These are phyloP conservation scores for Fusarium annulatum DNA, from an alignment of 2,329 filamentous ascomycete genomes.

Conservation along the genomic window DNA sequence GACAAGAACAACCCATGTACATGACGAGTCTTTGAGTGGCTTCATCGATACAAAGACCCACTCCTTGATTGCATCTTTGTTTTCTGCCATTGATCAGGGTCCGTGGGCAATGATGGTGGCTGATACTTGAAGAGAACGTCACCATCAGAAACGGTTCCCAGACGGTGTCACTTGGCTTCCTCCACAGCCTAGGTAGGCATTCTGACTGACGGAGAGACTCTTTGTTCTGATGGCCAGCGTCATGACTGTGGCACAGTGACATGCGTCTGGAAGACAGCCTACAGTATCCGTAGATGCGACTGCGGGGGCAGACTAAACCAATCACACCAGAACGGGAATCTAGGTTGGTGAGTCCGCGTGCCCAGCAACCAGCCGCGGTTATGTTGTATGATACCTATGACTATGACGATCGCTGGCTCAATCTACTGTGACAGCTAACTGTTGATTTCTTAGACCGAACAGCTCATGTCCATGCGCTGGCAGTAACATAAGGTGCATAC, in stretches of 20 bases:
- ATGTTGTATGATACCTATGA: background rate
- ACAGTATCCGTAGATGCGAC: slow-evolving; percentile 9
- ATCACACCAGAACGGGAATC: slow-evolving; percentile 13
- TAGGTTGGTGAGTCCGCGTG: slow-evolving; percentile 8
- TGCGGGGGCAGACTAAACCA: slow-evolving; percentile 9
- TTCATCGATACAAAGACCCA: background rate
- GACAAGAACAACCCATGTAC: slow-evolving; percentile 12
- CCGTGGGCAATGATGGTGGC: slow-evolving; percentile 31
- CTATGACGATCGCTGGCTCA: slow-evolving; percentile 17
- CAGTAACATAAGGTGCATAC: background rate
- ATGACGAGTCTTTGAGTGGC: slow-evolving; percentile 4
- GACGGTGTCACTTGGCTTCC: slow-evolving; percentile 21
- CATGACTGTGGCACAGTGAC: slow-evolving; percentile 42
- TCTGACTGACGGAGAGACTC: background rate
- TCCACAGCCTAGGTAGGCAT: background rate
- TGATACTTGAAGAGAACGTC: slow-evolving; percentile 36
- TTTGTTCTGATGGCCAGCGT: slow-evolving; percentile 19
- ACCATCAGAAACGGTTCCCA: slow-evolving; percentile 35
- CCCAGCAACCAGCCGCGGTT: background rate
- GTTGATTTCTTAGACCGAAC: slow-evolving; percentile 14
- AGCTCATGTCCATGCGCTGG: slow-evolving; percentile 15
- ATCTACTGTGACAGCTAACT: slow-evolving; percentile 12
- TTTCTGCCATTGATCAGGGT: slow-evolving; percentile 13
- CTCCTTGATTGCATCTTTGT: slow-evolving; percentile 10
- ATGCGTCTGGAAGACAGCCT: slow-evolving; percentile 15